Conservation (phyloP, 176 grass and related monocot species). For the Dendrocalamus sinicus region DNA sequence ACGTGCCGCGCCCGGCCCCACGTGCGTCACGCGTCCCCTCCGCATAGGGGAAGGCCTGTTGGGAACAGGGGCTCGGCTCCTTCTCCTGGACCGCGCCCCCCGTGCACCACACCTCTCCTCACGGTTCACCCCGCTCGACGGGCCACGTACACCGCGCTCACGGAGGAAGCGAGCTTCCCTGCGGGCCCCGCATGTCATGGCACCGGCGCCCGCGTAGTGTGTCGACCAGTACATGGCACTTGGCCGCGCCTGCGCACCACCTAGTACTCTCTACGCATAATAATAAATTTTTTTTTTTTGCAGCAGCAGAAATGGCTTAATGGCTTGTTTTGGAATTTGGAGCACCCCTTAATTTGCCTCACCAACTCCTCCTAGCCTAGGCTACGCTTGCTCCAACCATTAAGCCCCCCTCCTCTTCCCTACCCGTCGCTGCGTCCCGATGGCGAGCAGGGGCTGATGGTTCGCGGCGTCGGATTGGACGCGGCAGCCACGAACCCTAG, state of each 20-base stretch:
- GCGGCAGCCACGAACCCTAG: constrained; percentile 18
- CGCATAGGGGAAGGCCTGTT: neutral
- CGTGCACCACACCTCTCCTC: neutral
- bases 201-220: neutral
- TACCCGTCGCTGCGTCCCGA: neutral
- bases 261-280: constrained; percentile 16
- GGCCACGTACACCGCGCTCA: neutral
- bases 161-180: neutral
- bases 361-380: neutral
- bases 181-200: neutral
- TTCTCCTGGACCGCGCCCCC: neutral
- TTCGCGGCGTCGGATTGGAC: constrained; percentile 28
- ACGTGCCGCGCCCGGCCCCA: neutral
- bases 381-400: neutral
- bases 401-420: neutral
- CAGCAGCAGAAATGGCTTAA: constrained; percentile 11
- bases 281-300: neutral
- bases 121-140: neutral
- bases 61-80: neutral
- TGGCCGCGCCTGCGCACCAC: constrained; percentile 12
- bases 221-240: neutral
- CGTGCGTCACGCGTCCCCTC: neutral
- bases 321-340: neutral
- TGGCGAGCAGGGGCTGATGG: constrained; percentile 34
- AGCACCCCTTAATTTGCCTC: neutral